Conservation (phyloP, 148 eudicot genomes). For the Agrostemma githago region DNA sequence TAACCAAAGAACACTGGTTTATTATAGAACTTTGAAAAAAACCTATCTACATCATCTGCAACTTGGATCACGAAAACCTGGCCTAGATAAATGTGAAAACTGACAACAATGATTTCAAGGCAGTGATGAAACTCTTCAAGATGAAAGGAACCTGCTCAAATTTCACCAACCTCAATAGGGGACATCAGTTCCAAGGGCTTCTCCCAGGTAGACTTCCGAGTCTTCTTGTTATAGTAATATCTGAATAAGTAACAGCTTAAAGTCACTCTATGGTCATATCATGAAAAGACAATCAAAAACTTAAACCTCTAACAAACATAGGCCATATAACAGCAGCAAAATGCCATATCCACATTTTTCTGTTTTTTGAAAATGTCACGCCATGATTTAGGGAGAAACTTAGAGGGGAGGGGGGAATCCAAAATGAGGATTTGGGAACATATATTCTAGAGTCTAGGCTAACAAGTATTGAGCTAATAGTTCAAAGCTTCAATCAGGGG, state of each 20-base stretch:
- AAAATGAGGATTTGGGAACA: constrained; percentile 1
- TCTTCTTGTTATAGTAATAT: constrained; percentile 76
- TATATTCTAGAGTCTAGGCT: neutral
- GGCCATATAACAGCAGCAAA: neutral
- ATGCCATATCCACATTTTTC: neutral
- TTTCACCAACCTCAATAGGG: constrained; percentile 58
- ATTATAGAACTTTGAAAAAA: neutral
- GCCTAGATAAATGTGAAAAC: neutral
- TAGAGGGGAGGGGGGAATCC: neutral
- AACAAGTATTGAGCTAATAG: neutral
- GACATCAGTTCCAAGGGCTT: constrained; percentile 91
- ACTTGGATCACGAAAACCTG: neutral
- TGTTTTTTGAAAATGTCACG: neutral
- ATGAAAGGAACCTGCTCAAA: constrained; percentile 4
- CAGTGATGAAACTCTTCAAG: neutral
- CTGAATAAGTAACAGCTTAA: constrained; percentile 34
- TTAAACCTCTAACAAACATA: too few species aligned
- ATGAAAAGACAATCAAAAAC: neutral
- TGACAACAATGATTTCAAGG: neutral
- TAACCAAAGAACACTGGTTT: neutral
- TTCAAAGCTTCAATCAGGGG: neutral
- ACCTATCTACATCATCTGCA: neutral
- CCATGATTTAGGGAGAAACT: neutral
- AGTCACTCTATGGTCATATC: neutral
- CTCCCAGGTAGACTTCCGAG: constrained; percentile 76